A percentile compares a stretch with the other conserved stretches of the same genome.
Evolutionary conservation across 768 basidiomycete genomes (phyloP).

Genomic region (Postia placenta): DNA sequence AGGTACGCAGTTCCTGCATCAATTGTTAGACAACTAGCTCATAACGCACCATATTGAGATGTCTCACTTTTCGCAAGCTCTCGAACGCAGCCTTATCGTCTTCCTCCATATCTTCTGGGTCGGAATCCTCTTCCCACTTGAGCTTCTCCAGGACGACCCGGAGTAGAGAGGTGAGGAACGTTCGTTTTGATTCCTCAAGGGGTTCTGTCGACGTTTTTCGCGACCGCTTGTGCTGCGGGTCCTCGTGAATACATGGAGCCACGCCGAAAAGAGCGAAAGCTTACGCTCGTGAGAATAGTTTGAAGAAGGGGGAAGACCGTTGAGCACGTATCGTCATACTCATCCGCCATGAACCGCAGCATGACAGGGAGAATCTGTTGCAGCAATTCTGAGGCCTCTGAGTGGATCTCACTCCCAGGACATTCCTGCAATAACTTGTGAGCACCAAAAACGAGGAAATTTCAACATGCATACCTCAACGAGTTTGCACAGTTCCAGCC

Average conservation of each 20-base stretch:
- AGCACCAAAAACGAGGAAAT: background rate
- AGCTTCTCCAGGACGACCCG: slow-evolving; percentile 79
- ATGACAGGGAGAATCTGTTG: slow-evolving; percentile 71
- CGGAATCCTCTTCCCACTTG: slow-evolving; percentile 83
- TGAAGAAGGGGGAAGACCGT: slow-evolving; percentile 81
- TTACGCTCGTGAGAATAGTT: slow-evolving; percentile 65
- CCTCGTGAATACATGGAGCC: background rate
- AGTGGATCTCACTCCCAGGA: slow-evolving; percentile 48
- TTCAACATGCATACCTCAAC: slow-evolving; percentile 52
- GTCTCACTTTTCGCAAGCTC: slow-evolving; percentile 70
- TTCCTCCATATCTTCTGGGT: slow-evolving; percentile 79
- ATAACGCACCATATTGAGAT: background rate
- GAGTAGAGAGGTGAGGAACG: slow-evolving; percentile 75
- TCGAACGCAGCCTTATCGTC: slow-evolving; percentile 83
- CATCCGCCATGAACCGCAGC: slow-evolving; percentile 85
- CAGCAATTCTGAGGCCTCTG: slow-evolving; percentile 60
- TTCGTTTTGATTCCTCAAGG: slow-evolving; percentile 58
- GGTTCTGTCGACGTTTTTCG: slow-evolving; percentile 56
- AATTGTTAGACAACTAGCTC: background rate
- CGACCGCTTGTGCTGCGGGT: slow-evolving; percentile 74
- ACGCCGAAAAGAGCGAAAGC: slow-evolving; percentile 23
- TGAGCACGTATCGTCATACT: slow-evolving; percentile 83
- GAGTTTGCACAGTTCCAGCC: slow-evolving; percentile 78
- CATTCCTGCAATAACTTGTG: slow-evolving; percentile 41
- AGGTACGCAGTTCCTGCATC: slow-evolving; percentile 71